Evolutionary conservation across 2,329 filamentous ascomycete species (phyloP), one percentile per base, ranked within the genome.

Genomic region (Pseudocercospora fijiensis): DNA sequence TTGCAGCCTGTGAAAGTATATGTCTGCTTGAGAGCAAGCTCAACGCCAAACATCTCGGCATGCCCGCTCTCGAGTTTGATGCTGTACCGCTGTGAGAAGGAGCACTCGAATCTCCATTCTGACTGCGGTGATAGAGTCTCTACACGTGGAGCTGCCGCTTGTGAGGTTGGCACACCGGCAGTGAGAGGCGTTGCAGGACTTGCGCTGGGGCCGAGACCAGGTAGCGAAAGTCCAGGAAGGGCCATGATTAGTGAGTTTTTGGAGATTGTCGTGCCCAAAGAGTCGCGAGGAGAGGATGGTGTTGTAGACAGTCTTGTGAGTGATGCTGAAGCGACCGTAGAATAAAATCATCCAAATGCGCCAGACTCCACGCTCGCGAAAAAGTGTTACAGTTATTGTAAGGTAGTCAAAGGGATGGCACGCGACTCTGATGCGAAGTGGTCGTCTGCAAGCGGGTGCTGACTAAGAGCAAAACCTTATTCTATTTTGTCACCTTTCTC

Each of bases 1-100:
- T 96, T 96, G 70, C 85, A 86, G 61, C 91, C 90, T 52, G 85
- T 84, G 77, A 99, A 94, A 30, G 84, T 88, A 80, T 98, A 98
- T 9, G 86, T 84, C 58, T 90, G 89, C 62, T 89, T 90, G 9
- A 86, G 84, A 10, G 92, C 92, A 49, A 99, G 89, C 79, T 99
- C 95, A 61, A 94, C 93, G 75, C 95, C 95, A 75, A 98, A 96
- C 74, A 96, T 87, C 78, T 99, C 95, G 56, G 94, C 95, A 1
- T 89, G 92, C 65, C 95, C 95, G 33, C 85, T 86, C 61, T 91
- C 79, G 26, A 98, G 82, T 80, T 92, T 78, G 69, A 83, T 72
- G 59, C 62, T 74, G 72, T 76, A 77, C 37, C 67, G 58, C 57
- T 72, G 72, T 16, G 63, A 65, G 63, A 76, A 76, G 2, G 71